Conservation (phyloP, 148 eudicot species). For the Persicaria tinctoria region DNA sequence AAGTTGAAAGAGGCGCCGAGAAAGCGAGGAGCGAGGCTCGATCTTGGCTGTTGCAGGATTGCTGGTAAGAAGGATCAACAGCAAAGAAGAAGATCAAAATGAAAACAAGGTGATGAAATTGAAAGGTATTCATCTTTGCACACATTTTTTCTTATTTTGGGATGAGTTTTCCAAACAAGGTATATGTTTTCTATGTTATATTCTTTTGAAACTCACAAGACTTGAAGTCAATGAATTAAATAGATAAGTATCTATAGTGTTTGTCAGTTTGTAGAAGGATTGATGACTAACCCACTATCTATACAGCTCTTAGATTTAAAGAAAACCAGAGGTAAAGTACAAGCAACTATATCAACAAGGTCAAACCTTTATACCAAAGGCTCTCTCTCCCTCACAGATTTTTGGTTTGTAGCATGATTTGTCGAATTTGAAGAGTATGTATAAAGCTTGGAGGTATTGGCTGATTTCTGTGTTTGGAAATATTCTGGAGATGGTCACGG, state of each 20-base stretch:
- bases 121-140: background rate
- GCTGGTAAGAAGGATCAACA: slow-evolving; percentile 31
- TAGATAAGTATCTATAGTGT: no score
- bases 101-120: background rate
- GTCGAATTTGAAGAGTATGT: no score
- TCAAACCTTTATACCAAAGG: no score
- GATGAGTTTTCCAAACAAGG: background rate
- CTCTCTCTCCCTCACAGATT: no score
- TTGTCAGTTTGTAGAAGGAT: no score
- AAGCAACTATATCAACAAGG: no score
- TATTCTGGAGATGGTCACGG: background rate
- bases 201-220: background rate
- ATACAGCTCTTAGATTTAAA: no score
- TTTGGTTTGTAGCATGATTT: no score
- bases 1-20: slow-evolving; percentile 22
- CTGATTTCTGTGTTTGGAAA: background rate
- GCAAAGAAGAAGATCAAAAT: background rate
- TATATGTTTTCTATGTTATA: background rate
- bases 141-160: background rate
- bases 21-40: slow-evolving; percentile 42
- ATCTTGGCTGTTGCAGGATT: slow-evolving; percentile 42
- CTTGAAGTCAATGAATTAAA: no score
- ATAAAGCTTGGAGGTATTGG: background rate
- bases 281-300: no score
- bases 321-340: no score